Evolutionary conservation across 2,329 filamentous ascomycete species (phyloP), one percentile per base, ranked within the genome.

Genomic region (Lachnellula willkommii): DNA sequence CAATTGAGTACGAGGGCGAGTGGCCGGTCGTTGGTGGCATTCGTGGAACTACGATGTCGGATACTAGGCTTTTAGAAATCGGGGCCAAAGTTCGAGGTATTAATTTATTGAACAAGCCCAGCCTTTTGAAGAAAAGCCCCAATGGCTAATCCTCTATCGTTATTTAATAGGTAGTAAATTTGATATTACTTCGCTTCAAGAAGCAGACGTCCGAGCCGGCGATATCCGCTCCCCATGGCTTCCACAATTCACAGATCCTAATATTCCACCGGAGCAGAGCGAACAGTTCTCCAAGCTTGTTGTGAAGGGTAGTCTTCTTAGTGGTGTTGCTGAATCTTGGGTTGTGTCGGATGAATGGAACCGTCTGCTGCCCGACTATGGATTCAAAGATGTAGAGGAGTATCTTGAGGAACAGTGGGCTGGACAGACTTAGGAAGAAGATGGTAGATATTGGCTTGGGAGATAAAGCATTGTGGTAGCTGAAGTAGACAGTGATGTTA

Each of bases 1-100:
- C 73, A 0, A 59, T 76, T 20, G 73, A 74, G 12, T 75, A 67
- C 48, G 62, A 71, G 24, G 72, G 70, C 32, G 67, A 72, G 53
- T 77, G 74, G 74, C 74, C 74, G 1, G 59, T 66, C 9, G 52
- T 70, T 22, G 73, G 73, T 2, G 74, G 74, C 4, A 70, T 76
- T 45, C 56, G 50, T 17, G 74, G 73, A 17, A 68, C 63, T n/a
- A 61, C 58, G 8, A 46, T 71, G 15, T 67, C 69, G 0, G 36
- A 69, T 0, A 50, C 60, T 2, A 50, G 74, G 50, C 24, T 75
- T 6, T 50, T 74, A 3, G 55, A 60, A 14, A 42, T 75, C 11
- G 73, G 66, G 3, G 68, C 72, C 59, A 68, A 64, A 53, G 55
- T 73, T 35, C 64, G 67, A 52, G 71, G 72, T 71, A 61, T 2